phyloP scores from a whole-genome alignment of 1,284 basidiomycete genomes.

The Cryptococcus sp. region DNA sequence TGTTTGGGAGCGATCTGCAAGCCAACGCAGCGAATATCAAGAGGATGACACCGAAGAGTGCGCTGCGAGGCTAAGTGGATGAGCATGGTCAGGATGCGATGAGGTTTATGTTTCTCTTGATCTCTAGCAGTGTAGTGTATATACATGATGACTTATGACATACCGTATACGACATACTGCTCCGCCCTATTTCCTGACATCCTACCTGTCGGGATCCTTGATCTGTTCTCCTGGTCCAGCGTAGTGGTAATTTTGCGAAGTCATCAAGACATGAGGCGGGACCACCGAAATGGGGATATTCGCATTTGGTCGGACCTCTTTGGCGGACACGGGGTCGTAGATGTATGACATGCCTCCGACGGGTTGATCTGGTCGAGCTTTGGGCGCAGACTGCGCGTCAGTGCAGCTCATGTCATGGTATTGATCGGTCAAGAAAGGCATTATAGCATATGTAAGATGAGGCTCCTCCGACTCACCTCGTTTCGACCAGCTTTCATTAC shows the following conservation, averaged over 20 bases:
- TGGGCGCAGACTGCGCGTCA: conserved; percentile 14
- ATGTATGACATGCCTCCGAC: conserved; percentile 32
- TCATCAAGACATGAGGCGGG: conserved; percentile 32
- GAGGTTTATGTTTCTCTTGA: not conserved
- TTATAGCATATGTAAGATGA: not conserved
- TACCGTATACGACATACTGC: no score
- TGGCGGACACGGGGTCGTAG: conserved; percentile 15
- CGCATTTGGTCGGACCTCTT: conserved; percentile 11
- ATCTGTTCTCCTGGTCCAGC: conserved; percentile 28
- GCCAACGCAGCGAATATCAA: conserved; percentile 32
- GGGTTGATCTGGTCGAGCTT: conserved; percentile 13
- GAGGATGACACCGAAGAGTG: conserved; percentile 20
- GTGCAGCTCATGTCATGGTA: not conserved
- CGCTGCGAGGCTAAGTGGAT: no score
- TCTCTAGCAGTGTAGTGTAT: not conserved
- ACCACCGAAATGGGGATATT: conserved; percentile 26
- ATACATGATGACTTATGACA: no score
- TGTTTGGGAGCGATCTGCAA: conserved; percentile 33
- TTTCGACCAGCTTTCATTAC: conserved; percentile 3
- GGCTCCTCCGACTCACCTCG: conserved; percentile 8
- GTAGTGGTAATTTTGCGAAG: conserved; percentile 26
- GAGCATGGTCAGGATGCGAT: not conserved
- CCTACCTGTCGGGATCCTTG: conserved; percentile 12
- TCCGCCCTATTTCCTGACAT: no score
- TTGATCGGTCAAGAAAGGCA: conserved; percentile 3